Base-by-base conservation (phyloP, 2,329 filamentous ascomycete genomes). In the Fusarium lyarnte region DNA sequence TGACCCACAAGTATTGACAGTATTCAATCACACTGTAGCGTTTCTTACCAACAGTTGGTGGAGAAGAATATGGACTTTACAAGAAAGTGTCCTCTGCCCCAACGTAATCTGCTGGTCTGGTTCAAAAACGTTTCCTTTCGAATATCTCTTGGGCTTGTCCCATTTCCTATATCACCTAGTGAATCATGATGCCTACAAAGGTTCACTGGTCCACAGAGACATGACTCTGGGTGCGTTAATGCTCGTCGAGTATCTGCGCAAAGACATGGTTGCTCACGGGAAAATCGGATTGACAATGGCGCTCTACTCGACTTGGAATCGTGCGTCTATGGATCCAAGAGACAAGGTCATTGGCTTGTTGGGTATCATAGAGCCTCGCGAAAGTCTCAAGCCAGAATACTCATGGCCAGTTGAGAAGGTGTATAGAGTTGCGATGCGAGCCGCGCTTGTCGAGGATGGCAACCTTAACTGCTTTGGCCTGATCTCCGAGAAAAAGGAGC, bases 41-140 rank as follows among this genome's bases (percentile, higher is more conserved):
- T 39, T 66, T 13, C 63, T 66, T 10, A 12, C 43, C 4, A 65
- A 49, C 2, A 25, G 10, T 9, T 66, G 60, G 63, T 66, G 52
- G 63, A 65, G 19, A 16, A 65, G 63, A 14, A 66, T 66, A 27
- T 66, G 63, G 63, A 66, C 63, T 3, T 23, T 65, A 23, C 63
- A 66, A 25, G 63, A 65, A 29, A 65, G 63, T 19, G 45, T 66
- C 13, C 33, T 65, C 0, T 66, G 60, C 12, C 27, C 45, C 4
- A 58, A 45, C 17, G 63, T 66, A 5, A 10, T 65, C 39, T 66
- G 60, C 21, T 66, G 60, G 60, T 58, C 33, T 3, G 63, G 63
- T 0, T 23, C 51, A 7, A 43, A 33, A 27, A 66, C 16, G 1
- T 58, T 66, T 17, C 63, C 60, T 7, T 35, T 66, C 14, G 51